phyloP scores from a whole-genome alignment of 2,329 filamentous ascomycete genomes.

The Colletotrichum horii region DNA sequence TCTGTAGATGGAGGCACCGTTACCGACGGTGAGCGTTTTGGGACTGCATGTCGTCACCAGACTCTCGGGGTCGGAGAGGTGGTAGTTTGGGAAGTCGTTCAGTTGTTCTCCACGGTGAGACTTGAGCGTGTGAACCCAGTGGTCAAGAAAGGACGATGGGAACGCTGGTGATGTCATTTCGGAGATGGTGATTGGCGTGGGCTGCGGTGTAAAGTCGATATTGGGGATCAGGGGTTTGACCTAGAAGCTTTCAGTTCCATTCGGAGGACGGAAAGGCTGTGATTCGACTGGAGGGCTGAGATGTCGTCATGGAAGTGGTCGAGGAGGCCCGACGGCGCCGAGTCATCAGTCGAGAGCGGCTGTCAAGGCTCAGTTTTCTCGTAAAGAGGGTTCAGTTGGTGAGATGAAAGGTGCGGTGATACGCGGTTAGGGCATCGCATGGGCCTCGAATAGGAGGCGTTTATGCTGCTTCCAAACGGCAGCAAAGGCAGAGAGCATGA shows the following conservation, averaged over 20 bases:
- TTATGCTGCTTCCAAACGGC: conserved; percentile 14
- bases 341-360: background rate
- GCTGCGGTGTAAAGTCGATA: background rate
- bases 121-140: conserved; percentile 33
- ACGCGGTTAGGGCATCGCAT: conserved; percentile 7
- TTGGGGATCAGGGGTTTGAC: conserved; percentile 3
- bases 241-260: background rate
- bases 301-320: conserved; percentile 11
- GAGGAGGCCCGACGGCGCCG: background rate
- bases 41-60: conserved; percentile 55
- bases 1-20: conserved; percentile 61
- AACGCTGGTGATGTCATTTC: conserved; percentile 28
- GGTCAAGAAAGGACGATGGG: conserved; percentile 41
- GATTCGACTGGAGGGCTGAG: background rate
- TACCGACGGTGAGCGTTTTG: conserved; percentile 58
- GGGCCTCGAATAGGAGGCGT: conserved; percentile 9
- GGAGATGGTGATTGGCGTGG: background rate
- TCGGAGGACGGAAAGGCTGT: background rate
- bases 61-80: conserved; percentile 44
- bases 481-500: background rate
- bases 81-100: conserved; percentile 54
- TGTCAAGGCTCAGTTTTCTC: background rate
- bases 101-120: conserved; percentile 36
- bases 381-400: background rate
- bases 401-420: background rate